Evolutionary conservation across 768 basidiomycete genomes (phyloP), one percentile per base, ranked within the genome.

Genomic region (Tricholoma terreum): DNA sequence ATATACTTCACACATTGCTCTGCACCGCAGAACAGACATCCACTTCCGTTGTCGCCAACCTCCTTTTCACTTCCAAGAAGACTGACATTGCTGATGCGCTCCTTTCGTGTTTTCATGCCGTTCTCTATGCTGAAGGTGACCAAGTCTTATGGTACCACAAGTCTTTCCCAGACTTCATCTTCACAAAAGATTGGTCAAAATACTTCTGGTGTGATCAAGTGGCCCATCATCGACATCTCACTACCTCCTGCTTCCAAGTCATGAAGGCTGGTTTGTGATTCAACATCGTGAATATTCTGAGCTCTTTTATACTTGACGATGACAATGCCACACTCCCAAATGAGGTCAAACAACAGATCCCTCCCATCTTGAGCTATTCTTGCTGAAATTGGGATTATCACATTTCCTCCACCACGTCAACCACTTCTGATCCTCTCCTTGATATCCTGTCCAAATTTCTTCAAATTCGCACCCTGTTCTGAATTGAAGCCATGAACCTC

Each of bases 401-500:
- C 42, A 21, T 43, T 17, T 19, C 42, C 21, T 43, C 42, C 4
- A 8, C 42, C 8, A 17, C 19, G 42, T 43, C 22, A 19, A 43
- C 22, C 42, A 43, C 19, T 43, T 21, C 42, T 11, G 19, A 43
- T 43, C 19, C 19, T 22, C 42, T 43, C 36, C 10, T 15, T 15
- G 17, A 15, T n/a, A 11, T 17, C 19, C 42, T 64, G 42, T 22
- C 46, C 5, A 38, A 63, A 0, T 67, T 67, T 35, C 59, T 67
- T 21, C 19, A 57, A 36, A 31, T 67, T 42, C 58, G 45, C 36
- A 56, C 58, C 3, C 60, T 69, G 2, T 69, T 69, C 55, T 69
- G 66, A 66, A 67, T 68, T 33, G 68, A 69, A 45, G 65, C 64
- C 15, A 69, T 69, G 68, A 65, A 69, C 54, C 60, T 69, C 14